These are phyloP conservation scores for Uronychia setigera DNA, from an alignment of 73 alveolate species.

Conservation along the genomic window DNA sequence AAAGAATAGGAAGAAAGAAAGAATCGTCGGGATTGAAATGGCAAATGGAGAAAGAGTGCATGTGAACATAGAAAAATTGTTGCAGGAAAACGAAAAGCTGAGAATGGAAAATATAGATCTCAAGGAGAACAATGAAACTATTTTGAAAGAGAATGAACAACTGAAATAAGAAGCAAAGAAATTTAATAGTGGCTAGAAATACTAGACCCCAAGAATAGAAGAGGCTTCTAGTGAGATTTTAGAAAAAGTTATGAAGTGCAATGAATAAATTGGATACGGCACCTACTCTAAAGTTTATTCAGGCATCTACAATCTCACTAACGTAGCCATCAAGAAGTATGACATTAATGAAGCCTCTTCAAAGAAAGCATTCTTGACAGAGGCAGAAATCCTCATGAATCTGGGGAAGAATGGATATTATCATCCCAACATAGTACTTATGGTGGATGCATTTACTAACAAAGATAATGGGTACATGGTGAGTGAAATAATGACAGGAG, in stretches of 20 bases:
- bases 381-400: conserved; percentile 31
- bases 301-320: conserved; percentile 24
- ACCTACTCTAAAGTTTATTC: conserved; percentile 49
- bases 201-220: conserved; percentile 3
- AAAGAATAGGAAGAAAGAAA: conserved; percentile 38
- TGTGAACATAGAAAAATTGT: conserved; percentile 31
- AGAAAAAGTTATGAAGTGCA: conserved; percentile 10
- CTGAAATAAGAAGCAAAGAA: neutral
- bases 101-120: conserved; percentile 5
- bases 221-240: conserved; percentile 1
- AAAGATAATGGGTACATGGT: conserved; percentile 72
- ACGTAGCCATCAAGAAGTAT: conserved; percentile 53
- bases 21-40: conserved; percentile 29
- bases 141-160: neutral
- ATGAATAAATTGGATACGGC: conserved; percentile 53
- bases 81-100: neutral
- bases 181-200: neutral
- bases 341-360: conserved; percentile 16
- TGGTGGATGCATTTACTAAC: conserved; percentile 88
- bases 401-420: conserved; percentile 36
- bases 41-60: conserved; percentile 34
- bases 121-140: conserved; percentile 6
- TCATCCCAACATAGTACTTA: conserved; percentile 88
- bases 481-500: conserved; percentile 86
- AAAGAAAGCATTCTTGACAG: conserved; percentile 42